Conservation (phyloP, 1,284 basidiomycete species). For the Gymnopus androsaceus region DNA sequence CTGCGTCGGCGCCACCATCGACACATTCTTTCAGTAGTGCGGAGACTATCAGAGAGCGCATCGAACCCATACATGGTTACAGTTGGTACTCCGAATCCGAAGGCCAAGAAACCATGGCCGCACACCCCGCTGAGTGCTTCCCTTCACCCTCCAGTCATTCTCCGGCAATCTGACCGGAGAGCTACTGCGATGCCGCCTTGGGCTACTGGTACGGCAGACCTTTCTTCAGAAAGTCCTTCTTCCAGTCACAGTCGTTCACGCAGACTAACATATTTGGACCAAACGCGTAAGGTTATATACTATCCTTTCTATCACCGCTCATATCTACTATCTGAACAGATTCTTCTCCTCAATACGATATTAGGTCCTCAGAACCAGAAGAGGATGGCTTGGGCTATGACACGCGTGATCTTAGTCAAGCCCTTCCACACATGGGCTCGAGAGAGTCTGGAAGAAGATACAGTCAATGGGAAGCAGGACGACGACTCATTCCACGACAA, state of each 20-base stretch:
- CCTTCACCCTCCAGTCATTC: background rate
- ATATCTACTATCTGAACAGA: no score
- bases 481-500: background rate
- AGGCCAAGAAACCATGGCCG: background rate
- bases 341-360: no score
- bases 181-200: background rate
- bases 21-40: background rate
- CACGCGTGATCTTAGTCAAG: background rate
- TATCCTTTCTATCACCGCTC: no score
- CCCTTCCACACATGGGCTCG: background rate
- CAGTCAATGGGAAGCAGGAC: constrained; percentile 1
- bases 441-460: background rate
- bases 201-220: background rate
- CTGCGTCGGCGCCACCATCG: background rate
- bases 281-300: no score
- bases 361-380: no score
- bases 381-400: no score
- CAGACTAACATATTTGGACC: no score
- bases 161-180: background rate
- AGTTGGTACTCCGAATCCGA: constrained; percentile 1
- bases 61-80: background rate
- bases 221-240: background rate
- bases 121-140: background rate
- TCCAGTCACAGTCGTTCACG: background rate
- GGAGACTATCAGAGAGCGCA: background rate